Evolutionary conservation across 2,329 filamentous ascomycete genomes (phyloP).

Genomic region (Davidsoniella australis): DNA sequence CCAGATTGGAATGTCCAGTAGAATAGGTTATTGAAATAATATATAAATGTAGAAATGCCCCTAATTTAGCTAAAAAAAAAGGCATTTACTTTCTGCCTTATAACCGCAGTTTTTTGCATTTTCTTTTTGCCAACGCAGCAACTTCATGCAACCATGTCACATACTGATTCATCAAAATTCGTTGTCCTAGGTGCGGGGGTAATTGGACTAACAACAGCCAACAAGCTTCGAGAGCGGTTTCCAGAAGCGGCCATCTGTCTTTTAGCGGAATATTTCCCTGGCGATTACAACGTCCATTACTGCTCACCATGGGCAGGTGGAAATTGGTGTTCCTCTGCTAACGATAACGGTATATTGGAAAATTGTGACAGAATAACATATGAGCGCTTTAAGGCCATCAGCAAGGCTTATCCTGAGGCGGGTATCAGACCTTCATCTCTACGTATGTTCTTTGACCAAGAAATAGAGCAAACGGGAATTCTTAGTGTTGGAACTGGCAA

Average conservation of each 20-base stretch:
- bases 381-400: slow-evolving; percentile 13
- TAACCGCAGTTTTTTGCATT: no score
- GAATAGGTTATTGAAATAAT: no score
- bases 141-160: no score
- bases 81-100: no score
- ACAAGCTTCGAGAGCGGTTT: slow-evolving; percentile 35
- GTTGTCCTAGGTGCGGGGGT: slow-evolving; percentile 37
- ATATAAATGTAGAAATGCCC: no score
- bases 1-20: no score
- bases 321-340: slow-evolving; percentile 44
- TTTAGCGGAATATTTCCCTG: slow-evolving; percentile 65
- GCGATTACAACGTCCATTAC: slow-evolving; percentile 71
- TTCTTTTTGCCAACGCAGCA: no score
- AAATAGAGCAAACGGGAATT: slow-evolving; percentile 28
- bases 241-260: slow-evolving; percentile 34
- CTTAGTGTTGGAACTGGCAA: slow-evolving; percentile 21
- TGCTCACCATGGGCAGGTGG: slow-evolving; percentile 67
- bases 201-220: slow-evolving; percentile 43
- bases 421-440: slow-evolving; percentile 30
- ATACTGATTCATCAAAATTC: not conserved
- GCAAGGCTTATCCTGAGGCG: slow-evolving; percentile 30
- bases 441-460: slow-evolving; percentile 15
- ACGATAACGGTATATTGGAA: slow-evolving; percentile 17
- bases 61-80: no score
- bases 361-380: slow-evolving; percentile 15